These are phyloP conservation scores for Aechmea fasciata DNA, from an alignment of 176 grass and related monocot genomes.

Conservation along the genomic window DNA sequence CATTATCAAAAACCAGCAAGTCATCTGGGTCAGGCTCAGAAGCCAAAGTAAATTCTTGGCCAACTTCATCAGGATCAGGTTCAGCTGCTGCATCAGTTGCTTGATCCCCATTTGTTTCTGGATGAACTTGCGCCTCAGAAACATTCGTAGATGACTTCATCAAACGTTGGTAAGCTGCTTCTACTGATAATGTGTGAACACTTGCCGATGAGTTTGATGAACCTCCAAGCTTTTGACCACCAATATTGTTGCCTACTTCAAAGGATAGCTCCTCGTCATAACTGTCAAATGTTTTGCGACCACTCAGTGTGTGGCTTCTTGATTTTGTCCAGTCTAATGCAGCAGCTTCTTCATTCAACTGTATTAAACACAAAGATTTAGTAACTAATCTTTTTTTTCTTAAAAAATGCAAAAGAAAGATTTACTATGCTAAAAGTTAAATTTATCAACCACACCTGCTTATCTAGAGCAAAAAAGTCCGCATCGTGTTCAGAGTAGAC, in stretches of 20 bases:
- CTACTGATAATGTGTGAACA: slow-evolving; percentile 45
- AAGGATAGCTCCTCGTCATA: slow-evolving; percentile 57
- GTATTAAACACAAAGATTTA: slow-evolving; percentile 16
- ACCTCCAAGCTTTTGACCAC: slow-evolving; percentile 60
- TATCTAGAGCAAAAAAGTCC: slow-evolving; percentile 91
- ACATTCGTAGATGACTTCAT: slow-evolving; percentile 24
- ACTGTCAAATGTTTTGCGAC: slow-evolving; percentile 44
- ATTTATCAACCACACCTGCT: slow-evolving; percentile 37
- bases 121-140: slow-evolving; percentile 12
- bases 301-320: slow-evolving; percentile 57
- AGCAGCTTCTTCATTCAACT: slow-evolving; percentile 89
- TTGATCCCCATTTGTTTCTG: slow-evolving; percentile 3
- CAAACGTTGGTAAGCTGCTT: slow-evolving; percentile 65
- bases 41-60: slow-evolving; percentile 6
- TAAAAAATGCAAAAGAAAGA: background rate
- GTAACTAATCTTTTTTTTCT: background rate
- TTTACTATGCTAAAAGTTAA: background rate
- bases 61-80: slow-evolving; percentile 22
- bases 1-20: background rate
- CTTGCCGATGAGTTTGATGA: slow-evolving; percentile 33
- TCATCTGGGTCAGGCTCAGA: slow-evolving; percentile 19
- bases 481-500: slow-evolving; percentile 90
- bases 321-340: slow-evolving; percentile 90
- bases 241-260: slow-evolving; percentile 15
- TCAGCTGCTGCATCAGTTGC: slow-evolving; percentile 11